Evolutionary conservation across 306 rosid genomes (phyloP).

Genomic region (Carpinus fangiana): DNA sequence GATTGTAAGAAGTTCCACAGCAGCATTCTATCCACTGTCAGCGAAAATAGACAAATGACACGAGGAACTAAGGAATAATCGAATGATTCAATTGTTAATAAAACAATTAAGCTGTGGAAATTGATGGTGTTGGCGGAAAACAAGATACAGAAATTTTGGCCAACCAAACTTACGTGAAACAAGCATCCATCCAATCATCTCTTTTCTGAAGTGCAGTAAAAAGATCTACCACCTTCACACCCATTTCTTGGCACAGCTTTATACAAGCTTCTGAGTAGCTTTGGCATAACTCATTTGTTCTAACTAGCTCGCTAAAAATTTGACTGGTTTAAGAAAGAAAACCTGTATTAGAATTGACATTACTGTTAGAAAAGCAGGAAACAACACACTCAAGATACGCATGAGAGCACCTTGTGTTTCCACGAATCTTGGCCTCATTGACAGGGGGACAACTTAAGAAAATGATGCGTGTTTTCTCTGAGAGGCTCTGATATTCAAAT

Average conservation of each 20-base stretch:
- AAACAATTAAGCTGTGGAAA: neutral
- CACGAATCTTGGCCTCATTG: slow-evolving; percentile 59
- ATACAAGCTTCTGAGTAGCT: slow-evolving; percentile 82
- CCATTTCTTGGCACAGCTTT: slow-evolving; percentile 73
- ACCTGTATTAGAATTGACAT: neutral
- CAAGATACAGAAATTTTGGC: slow-evolving; percentile 2
- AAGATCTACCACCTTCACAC: slow-evolving; percentile 72
- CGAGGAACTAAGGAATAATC: neutral
- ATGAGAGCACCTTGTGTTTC: slow-evolving; percentile 53
- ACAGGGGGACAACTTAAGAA: slow-evolving; percentile 85
- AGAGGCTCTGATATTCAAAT: slow-evolving; percentile 63
- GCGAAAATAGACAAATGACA: slow-evolving; percentile 4
- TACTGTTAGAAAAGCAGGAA: slow-evolving; percentile 11
- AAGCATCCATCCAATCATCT: slow-evolving; percentile 66
- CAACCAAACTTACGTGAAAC: slow-evolving; percentile 70
- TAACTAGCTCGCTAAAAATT: slow-evolving; percentile 62
- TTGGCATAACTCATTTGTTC: slow-evolving; percentile 84
- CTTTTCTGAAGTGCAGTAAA: slow-evolving; percentile 65
- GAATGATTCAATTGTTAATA: slow-evolving; percentile 7
- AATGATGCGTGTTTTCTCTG: slow-evolving; percentile 65
- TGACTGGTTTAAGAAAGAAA: slow-evolving; percentile 41
- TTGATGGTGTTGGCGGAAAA: slow-evolving; percentile 1
- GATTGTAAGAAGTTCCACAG: neutral
- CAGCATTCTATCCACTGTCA: slow-evolving; percentile 11
- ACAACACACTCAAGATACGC: slow-evolving; percentile 12